phyloP scores from a whole-genome alignment of 2,329 filamentous ascomycete genomes.

The Mollisiaceae sp. region DNA sequence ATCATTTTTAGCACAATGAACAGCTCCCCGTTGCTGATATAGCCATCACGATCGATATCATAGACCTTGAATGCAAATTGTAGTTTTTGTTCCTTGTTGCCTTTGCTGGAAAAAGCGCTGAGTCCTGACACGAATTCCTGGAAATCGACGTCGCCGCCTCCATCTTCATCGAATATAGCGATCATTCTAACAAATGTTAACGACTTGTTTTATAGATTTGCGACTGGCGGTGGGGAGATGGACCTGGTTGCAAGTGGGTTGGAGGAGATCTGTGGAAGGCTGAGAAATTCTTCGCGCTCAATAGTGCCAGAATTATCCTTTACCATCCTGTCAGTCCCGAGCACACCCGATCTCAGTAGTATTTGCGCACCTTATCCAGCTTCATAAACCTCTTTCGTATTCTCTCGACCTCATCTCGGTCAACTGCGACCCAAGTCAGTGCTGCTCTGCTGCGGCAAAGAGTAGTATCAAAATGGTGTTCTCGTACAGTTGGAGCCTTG shows the following conservation, averaged over 20 bases:
- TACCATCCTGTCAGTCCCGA: slow-evolving; percentile 16
- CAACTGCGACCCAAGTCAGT: slow-evolving; percentile 63
- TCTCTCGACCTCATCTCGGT: slow-evolving; percentile 95
- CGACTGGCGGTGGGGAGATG: slow-evolving; percentile 5
- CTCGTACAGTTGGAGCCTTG: slow-evolving; percentile 90
- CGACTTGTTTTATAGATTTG: neutral
- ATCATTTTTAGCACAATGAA: slow-evolving; percentile 99
- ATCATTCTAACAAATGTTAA: slow-evolving; percentile 75
- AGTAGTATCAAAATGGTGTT: slow-evolving; percentile 12
- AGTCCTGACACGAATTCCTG: slow-evolving; percentile 97
- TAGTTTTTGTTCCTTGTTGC: slow-evolving; percentile 98
- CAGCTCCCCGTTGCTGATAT: slow-evolving; percentile 97
- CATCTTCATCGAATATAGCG: slow-evolving; percentile 98
- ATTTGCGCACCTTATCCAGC: slow-evolving; percentile 80
- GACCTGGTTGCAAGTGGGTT: slow-evolving; percentile 95
- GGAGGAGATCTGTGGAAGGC: slow-evolving; percentile 94
- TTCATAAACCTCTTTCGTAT: slow-evolving; percentile 99
- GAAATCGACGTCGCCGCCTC: slow-evolving; percentile 96
- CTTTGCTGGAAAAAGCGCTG: slow-evolving; percentile 94
- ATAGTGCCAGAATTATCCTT: slow-evolving; percentile 98
- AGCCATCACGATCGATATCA: slow-evolving; percentile 98
- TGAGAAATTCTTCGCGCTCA: slow-evolving; percentile 97
- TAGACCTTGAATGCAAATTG: slow-evolving; percentile 99
- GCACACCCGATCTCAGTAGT: neutral
- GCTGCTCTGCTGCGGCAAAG: slow-evolving; percentile 2